These are phyloP conservation scores for Spathaspora hagerdaliae DNA, from an alignment of 805 yeast genomes.

Conservation along the genomic window DNA sequence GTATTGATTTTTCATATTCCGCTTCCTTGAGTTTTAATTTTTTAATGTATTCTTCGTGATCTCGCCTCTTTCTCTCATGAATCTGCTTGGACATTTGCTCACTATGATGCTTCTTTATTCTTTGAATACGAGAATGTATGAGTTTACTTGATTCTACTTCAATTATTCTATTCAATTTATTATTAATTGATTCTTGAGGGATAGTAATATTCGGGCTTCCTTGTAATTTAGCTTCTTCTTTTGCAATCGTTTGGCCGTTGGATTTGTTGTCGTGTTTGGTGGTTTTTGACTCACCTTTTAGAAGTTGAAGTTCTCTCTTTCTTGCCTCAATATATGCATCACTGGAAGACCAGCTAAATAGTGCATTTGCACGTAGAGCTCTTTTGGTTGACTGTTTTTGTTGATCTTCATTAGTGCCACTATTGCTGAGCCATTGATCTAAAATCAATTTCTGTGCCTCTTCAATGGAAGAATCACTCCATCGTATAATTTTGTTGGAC, in stretches of 20 bases:
- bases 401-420: background rate
- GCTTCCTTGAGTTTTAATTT: constrained; percentile 35
- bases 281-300: constrained; percentile 4
- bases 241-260: background rate
- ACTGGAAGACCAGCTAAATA: constrained; percentile 42
- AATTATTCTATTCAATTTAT: constrained; percentile 23
- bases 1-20: constrained; percentile 17
- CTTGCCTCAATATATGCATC: constrained; percentile 35
- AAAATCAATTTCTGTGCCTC: constrained; percentile 14
- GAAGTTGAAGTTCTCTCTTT: constrained; percentile 1
- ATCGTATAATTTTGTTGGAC: constrained; percentile 21
- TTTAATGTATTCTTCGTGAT: constrained; percentile 34
- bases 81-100: constrained; percentile 33
- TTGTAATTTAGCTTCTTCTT: background rate
- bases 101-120: constrained; percentile 34
- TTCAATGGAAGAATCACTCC: constrained; percentile 26
- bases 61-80: constrained; percentile 35
- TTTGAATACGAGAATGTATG: constrained; percentile 35
- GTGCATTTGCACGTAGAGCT: constrained; percentile 22
- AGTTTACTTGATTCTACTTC: constrained; percentile 36
- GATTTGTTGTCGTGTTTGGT: background rate
- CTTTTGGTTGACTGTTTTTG: background rate
- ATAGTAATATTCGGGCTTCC: constrained; percentile 9
- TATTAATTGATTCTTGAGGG: constrained; percentile 18
- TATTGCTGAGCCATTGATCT: constrained; percentile 17